Conservation (phyloP, 352 stramenopile species). For the Phytophthora tentaculata region DNA sequence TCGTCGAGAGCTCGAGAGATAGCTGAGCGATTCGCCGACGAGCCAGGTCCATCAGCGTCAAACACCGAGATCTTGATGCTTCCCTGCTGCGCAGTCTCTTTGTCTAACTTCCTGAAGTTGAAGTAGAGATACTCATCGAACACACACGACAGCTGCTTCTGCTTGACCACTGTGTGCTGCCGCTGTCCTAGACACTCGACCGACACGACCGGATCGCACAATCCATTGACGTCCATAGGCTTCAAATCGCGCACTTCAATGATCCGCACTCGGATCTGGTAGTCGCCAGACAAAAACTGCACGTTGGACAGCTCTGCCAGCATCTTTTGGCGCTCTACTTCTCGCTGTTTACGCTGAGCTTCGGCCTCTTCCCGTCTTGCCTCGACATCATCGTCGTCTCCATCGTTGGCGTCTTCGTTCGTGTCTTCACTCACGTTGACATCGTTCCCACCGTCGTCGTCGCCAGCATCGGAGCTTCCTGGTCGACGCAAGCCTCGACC, state of each 20-base stretch:
- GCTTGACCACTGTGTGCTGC: slow-evolving; percentile 82
- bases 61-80: slow-evolving; percentile 86
- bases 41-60: slow-evolving; percentile 68
- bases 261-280: slow-evolving; percentile 86
- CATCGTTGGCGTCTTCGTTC: slow-evolving; percentile 39
- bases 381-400: slow-evolving; percentile 43
- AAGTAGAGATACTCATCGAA: slow-evolving; percentile 94
- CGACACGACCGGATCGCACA: slow-evolving; percentile 89
- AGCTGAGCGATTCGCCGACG: slow-evolving; percentile 38
- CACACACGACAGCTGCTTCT: slow-evolving; percentile 85
- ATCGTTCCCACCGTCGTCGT: slow-evolving; percentile 30
- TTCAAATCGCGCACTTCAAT: slow-evolving; percentile 93
- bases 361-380: slow-evolving; percentile 48
- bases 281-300: slow-evolving; percentile 84
- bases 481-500: slow-evolving; percentile 39
- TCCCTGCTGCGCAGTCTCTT: slow-evolving; percentile 72
- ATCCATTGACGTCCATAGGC: slow-evolving; percentile 84
- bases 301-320: slow-evolving; percentile 75
- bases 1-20: slow-evolving; percentile 58
- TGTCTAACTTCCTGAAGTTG: slow-evolving; percentile 83
- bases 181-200: slow-evolving; percentile 85
- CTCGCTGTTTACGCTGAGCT: slow-evolving; percentile 63
- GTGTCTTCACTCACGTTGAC: slow-evolving; percentile 41
- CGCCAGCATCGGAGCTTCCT: slow-evolving; percentile 14
- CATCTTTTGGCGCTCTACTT: slow-evolving; percentile 81